Evolutionary conservation across 148 eudicot species (phyloP).

Genomic region (Diospyros kaki): DNA sequence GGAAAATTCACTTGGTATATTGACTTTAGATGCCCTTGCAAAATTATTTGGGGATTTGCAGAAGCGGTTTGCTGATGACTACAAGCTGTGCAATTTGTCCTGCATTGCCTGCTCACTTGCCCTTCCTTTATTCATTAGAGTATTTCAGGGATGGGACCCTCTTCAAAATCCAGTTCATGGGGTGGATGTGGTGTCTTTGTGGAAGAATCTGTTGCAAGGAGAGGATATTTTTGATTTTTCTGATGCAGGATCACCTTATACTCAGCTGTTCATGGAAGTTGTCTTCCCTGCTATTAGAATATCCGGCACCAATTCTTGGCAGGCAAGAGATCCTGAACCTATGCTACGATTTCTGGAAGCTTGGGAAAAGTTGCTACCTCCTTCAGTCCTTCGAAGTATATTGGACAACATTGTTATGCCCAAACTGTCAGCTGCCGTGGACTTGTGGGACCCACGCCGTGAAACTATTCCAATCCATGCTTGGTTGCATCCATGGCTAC

Average conservation of each 20-base stretch:
- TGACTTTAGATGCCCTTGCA: conserved; percentile 65
- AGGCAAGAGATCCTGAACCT: conserved; percentile 89
- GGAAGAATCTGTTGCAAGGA: conserved; percentile 74
- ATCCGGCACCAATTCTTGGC: conserved; percentile 83
- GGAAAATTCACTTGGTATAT: conserved; percentile 44
- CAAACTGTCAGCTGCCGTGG: conserved; percentile 71
- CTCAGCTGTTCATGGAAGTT: conserved; percentile 74
- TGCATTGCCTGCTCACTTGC: conserved; percentile 75
- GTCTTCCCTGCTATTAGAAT: conserved; percentile 90
- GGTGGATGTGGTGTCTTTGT: conserved; percentile 40
- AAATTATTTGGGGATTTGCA: conserved; percentile 51
- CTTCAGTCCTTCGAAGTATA: conserved; percentile 52
- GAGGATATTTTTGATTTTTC: conserved; percentile 46
- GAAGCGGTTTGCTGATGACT: conserved; percentile 52
- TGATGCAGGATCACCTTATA: conserved; percentile 50
- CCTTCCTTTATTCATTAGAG: conserved; percentile 66
- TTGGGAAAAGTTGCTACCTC: conserved; percentile 78
- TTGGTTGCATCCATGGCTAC: conserved; percentile 96
- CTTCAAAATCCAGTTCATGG: conserved; percentile 73
- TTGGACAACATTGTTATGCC: conserved; percentile 73
- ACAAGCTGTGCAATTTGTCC: conserved; percentile 69
- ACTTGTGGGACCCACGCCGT: conserved; percentile 74
- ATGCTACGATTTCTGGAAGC: conserved; percentile 70
- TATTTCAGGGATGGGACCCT: conserved; percentile 93
- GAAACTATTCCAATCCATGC: conserved; percentile 88